Evolutionary conservation across 2,329 filamentous ascomycete genomes (phyloP).

Genomic region (Myotisia sp.): DNA sequence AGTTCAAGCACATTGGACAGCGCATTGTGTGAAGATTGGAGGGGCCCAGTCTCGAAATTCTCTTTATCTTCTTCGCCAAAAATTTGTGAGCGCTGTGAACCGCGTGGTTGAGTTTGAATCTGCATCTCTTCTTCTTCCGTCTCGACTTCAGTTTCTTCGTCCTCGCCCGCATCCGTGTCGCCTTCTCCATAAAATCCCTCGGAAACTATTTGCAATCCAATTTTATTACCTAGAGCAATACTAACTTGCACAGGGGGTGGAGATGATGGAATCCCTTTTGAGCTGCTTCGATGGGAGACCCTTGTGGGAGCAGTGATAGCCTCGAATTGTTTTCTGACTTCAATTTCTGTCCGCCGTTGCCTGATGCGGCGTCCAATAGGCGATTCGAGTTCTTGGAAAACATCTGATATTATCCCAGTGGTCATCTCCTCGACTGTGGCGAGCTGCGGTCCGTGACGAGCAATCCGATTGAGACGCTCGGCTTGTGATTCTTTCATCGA

Average conservation of each 20-base stretch:
- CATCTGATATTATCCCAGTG: too few species aligned
- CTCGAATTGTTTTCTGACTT: constrained; percentile 24
- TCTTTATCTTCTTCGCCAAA: constrained; percentile 35
- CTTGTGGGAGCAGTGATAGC: constrained; percentile 22
- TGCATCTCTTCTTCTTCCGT: constrained; percentile 34
- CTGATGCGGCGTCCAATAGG: constrained; percentile 23
- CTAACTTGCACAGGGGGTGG: constrained; percentile 3
- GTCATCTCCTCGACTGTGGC: background rate
- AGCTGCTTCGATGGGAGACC: constrained; percentile 9
- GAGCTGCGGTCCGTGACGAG: constrained; percentile 10
- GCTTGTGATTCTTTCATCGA: constrained; percentile 34
- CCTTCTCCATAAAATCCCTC: background rate
- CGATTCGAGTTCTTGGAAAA: constrained; percentile 32
- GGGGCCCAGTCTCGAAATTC: constrained; percentile 24
- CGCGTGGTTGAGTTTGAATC: constrained; percentile 15
- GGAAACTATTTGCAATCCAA: background rate
- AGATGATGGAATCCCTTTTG: constrained; percentile 8
- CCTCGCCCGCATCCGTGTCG: background rate
- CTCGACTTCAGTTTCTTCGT: constrained; percentile 20
- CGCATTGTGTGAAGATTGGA: constrained; percentile 22
- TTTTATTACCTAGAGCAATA: background rate
- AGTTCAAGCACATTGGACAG: constrained; percentile 26
- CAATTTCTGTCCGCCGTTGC: constrained; percentile 21
- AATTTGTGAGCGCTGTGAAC: constrained; percentile 18
- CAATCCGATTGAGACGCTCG: constrained; percentile 23